Conservation (phyloP, 768 basidiomycete genomes). For the Tremella yokohamensis region DNA sequence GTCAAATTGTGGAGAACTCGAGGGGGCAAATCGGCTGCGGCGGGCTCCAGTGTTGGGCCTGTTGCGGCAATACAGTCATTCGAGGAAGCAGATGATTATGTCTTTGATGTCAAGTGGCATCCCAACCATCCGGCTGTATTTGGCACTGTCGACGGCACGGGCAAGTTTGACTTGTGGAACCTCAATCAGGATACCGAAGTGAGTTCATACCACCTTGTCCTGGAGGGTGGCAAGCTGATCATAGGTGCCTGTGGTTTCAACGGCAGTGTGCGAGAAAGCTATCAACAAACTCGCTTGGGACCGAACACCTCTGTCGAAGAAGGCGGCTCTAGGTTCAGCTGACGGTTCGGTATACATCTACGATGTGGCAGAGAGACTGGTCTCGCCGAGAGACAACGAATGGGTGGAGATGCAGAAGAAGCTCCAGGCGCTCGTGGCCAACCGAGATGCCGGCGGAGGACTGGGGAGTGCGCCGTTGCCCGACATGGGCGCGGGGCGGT, state of each 20-base stretch:
- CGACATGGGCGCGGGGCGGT: too few species aligned
- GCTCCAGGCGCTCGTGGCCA: constrained; percentile 57
- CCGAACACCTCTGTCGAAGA: constrained; percentile 67
- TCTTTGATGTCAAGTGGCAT: constrained; percentile 98
- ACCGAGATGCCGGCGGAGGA: neutral
- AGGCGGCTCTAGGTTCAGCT: constrained; percentile 83
- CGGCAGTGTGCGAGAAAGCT: constrained; percentile 71
- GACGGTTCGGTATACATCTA: constrained; percentile 92
- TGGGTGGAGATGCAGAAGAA: constrained; percentile 92
- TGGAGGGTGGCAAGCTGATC: neutral
- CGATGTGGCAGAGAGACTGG: constrained; percentile 85
- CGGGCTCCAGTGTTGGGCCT: constrained; percentile 48
- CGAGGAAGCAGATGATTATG: constrained; percentile 97
- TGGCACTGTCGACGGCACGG: constrained; percentile 88
- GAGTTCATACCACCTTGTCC: constrained; percentile 36
- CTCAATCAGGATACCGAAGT: constrained; percentile 96
- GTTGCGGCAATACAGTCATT: constrained; percentile 79
- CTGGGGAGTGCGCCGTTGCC: too few species aligned
- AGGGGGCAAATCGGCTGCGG: constrained; percentile 5
- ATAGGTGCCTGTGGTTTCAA: constrained; percentile 86
- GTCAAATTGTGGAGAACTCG: constrained; percentile 93
- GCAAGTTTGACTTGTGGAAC: constrained; percentile 97
- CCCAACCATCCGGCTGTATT: constrained; percentile 91
- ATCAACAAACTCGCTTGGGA: constrained; percentile 98
- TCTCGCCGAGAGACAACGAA: constrained; percentile 75